phyloP scores from a whole-genome alignment of 2,329 filamentous ascomycete genomes.

The Colletotrichum cuscutae region DNA sequence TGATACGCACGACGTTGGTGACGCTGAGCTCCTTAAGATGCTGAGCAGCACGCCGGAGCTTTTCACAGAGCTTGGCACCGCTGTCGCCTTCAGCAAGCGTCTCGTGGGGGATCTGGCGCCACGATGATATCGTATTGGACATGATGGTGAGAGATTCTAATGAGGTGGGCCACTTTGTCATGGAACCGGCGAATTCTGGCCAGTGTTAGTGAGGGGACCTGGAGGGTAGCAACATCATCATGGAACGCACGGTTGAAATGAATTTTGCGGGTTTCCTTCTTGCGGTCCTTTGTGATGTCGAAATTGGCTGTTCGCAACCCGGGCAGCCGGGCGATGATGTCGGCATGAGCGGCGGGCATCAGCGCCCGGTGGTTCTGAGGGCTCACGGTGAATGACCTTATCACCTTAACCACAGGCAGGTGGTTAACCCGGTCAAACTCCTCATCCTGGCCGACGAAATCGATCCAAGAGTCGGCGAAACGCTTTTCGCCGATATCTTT shows the following conservation, averaged over 20 bases:
- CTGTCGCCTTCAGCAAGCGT: slow-evolving; percentile 34
- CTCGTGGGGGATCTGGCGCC: slow-evolving; percentile 38
- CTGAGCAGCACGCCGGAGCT: slow-evolving; percentile 29
- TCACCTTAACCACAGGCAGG: slow-evolving; percentile 36
- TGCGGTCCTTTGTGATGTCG: slow-evolving; percentile 34
- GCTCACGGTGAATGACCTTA: slow-evolving; percentile 35
- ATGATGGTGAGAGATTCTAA: slow-evolving; percentile 34
- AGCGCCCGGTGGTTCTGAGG: slow-evolving; percentile 33
- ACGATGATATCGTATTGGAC: slow-evolving; percentile 37
- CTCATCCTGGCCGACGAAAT: slow-evolving; percentile 36
- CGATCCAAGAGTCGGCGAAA: slow-evolving; percentile 35
- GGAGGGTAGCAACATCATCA: neutral
- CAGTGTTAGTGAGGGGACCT: slow-evolving; percentile 1
- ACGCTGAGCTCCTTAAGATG: slow-evolving; percentile 34
- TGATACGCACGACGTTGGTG: slow-evolving; percentile 36
- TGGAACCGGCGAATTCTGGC: slow-evolving; percentile 31
- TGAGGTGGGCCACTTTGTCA: slow-evolving; percentile 35
- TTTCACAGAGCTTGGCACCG: slow-evolving; percentile 30
- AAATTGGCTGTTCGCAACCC: slow-evolving; percentile 31
- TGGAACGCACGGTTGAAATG: slow-evolving; percentile 29
- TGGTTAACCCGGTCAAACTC: slow-evolving; percentile 29
- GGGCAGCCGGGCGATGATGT: slow-evolving; percentile 37
- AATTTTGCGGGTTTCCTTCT: slow-evolving; percentile 28
- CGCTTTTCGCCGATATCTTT: slow-evolving; percentile 38
- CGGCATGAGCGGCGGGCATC: slow-evolving; percentile 37